These are phyloP conservation scores for Citrus inodora DNA, from an alignment of 345 rosid genomes.

Conservation along the genomic window DNA sequence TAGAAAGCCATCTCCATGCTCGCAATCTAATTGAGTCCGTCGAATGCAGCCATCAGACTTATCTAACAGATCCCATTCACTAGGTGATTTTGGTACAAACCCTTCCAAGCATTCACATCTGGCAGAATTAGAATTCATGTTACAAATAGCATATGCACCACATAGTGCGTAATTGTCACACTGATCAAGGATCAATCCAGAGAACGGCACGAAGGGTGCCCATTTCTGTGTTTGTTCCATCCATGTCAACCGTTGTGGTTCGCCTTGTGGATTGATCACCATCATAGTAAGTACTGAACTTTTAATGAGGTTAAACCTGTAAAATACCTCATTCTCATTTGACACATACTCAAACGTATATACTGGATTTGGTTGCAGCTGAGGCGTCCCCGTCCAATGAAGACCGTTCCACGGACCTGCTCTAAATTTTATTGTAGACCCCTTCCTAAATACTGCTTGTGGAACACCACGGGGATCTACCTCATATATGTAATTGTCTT, in stretches of 20 bases:
- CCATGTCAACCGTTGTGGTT: slow-evolving; percentile 5
- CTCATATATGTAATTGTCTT: slow-evolving; percentile 11
- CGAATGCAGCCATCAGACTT: slow-evolving; percentile 8
- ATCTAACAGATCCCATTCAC: neutral
- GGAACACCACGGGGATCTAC: slow-evolving; percentile 25
- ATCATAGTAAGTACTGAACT: neutral
- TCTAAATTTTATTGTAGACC: neutral
- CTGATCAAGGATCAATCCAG: neutral
- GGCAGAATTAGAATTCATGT: neutral
- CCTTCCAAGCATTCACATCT: slow-evolving; percentile 14
- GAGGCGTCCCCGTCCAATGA: slow-evolving; percentile 20
- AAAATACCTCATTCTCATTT: neutral
- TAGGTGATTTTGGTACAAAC: slow-evolving; percentile 5
- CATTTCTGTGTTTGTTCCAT: neutral
- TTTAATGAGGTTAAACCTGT: neutral
- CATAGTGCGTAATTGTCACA: slow-evolving; percentile 17
- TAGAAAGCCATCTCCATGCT: slow-evolving; percentile 2
- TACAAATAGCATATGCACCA: slow-evolving; percentile 15
- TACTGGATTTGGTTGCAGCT: neutral
- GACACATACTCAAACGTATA: neutral
- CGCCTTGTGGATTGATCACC: neutral
- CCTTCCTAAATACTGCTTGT: slow-evolving; percentile 10
- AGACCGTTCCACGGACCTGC: slow-evolving; percentile 33
- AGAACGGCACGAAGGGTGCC: neutral
- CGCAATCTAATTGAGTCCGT: neutral